Evolutionary conservation across 2,329 filamentous ascomycete species (phyloP), one percentile per base, ranked within the genome.

Genomic region (Alternaria hordeiaustralica): DNA sequence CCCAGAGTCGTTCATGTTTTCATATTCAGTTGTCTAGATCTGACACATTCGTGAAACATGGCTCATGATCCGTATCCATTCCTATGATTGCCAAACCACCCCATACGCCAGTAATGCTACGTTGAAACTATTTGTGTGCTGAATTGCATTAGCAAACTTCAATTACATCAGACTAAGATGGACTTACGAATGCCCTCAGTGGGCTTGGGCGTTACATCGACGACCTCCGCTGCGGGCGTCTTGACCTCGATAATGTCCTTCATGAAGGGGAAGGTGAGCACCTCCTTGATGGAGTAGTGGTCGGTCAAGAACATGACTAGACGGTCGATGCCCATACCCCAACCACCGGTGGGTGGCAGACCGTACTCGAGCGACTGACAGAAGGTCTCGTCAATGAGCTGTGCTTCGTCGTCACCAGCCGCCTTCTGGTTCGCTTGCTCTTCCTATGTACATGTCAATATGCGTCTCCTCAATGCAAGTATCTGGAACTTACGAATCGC

Each of bases 261-360:
- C 93, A 99, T 97, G 84, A 97, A 95, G 11, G 96, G 96, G 89
- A 99, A 99, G 9, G 95, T 90, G 67, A 98, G 84, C 4, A 98
- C 95, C 83, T 99, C 96, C 83, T 96, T 94, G 81, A 99, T 99
- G 73, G 89, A 92, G 84, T 97, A 96, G 84, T 97, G 92, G 82
- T 98, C 89, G 53, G 95, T 97, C 81, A 98, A 84, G 87, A 97
- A 97, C 94, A 97, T 97, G 80, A 94, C 92, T 81, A 97, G 84
- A 64, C 95, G 90, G 84, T 98, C 94, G 71, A 97, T 96, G 69
- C 96, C 96, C 88, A 98, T 93, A 71, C 94, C 96, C 91, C 92
- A 99, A 53, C 96, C 96, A 80, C 93, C 96, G 2, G 96, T 99
- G 0, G 96, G 96, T 6, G 96, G 75, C 9, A 99, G 84, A 71